Percentiles rank a stretch among this genome's conserved stretches.
These are phyloP conservation scores for Pythium aquatile DNA, from an alignment of 352 stramenopile species.

Conservation along the genomic window DNA sequence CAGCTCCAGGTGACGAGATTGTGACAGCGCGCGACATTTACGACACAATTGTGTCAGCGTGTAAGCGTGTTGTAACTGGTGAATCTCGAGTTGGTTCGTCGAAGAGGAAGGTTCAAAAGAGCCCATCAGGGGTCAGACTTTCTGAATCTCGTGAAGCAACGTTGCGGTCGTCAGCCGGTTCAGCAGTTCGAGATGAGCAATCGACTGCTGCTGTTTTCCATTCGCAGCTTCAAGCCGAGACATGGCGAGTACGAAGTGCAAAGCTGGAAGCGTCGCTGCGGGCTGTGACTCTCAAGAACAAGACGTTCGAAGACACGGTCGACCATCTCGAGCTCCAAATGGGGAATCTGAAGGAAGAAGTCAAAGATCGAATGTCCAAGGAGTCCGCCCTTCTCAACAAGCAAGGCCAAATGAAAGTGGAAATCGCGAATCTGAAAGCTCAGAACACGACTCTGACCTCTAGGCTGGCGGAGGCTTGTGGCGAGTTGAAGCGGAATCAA, in stretches of 20 bases:
- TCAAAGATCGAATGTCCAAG: conserved; percentile 34
- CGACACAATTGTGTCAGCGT: conserved; percentile 37
- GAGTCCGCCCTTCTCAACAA: conserved; percentile 29
- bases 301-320: conserved; percentile 49
- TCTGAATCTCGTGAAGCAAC: neutral
- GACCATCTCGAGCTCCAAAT: conserved; percentile 41
- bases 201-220: conserved; percentile 1
- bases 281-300: conserved; percentile 35
- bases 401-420: conserved; percentile 28
- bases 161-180: no score
- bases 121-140: neutral
- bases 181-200: neutral
- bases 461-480: conserved; percentile 31
- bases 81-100: neutral
- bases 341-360: conserved; percentile 33
- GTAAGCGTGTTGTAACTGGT: conserved; percentile 10
- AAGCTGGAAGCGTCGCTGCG: conserved; percentile 42
- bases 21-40: conserved; percentile 36
- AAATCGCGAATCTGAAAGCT: conserved; percentile 34
- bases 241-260: conserved; percentile 31
- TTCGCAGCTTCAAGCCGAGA: conserved; percentile 20
- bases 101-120: neutral
- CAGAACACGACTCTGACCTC: conserved; percentile 32
- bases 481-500: conserved; percentile 35
- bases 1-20: conserved; percentile 13